phyloP scores from a whole-genome alignment of 371 early-diverging fungal genomes.

The Mucor irregularis region DNA sequence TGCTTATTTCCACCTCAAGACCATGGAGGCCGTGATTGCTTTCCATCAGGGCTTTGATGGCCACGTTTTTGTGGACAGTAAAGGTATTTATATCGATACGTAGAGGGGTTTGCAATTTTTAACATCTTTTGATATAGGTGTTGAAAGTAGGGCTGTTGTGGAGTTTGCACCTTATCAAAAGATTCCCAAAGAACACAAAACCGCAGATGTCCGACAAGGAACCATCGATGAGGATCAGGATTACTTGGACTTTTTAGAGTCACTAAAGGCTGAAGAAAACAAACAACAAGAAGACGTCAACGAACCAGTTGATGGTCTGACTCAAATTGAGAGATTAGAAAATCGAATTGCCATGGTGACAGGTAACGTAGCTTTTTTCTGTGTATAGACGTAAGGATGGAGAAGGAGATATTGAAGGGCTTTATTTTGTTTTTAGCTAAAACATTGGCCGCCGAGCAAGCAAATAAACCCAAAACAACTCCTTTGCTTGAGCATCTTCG shows the following conservation, averaged over 20 bases:
- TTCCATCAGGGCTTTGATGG: conserved; percentile 80
- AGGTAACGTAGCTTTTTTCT: no score
- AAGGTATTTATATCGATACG: conserved; percentile 45
- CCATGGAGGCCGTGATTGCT: conserved; percentile 62
- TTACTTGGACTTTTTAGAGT: conserved; percentile 73
- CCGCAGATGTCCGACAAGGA: conserved; percentile 68
- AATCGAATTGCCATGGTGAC: conserved; percentile 51
- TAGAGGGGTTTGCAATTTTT: no score
- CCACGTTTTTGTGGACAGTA: conserved; percentile 73
- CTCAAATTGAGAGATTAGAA: conserved; percentile 53
- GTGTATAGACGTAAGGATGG: no score
- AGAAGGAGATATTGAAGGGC: background rate
- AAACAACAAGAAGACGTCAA: conserved; percentile 27
- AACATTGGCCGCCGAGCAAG: conserved; percentile 47
- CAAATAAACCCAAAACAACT: conserved; percentile 61
- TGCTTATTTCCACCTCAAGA: conserved; percentile 79
- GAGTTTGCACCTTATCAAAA: conserved; percentile 85
- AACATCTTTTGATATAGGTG: conserved; percentile 39
- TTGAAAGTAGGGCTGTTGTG: conserved; percentile 71
- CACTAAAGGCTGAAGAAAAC: conserved; percentile 58
- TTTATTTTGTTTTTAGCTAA: conserved; percentile 26
- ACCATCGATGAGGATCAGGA: conserved; percentile 82
- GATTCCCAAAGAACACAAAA: conserved; percentile 65
- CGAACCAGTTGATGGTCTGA: conserved; percentile 36
- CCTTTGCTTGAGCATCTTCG: conserved; percentile 80